Conservation (phyloP, 1,284 basidiomycete species). For the Leccinum pachyderme region DNA sequence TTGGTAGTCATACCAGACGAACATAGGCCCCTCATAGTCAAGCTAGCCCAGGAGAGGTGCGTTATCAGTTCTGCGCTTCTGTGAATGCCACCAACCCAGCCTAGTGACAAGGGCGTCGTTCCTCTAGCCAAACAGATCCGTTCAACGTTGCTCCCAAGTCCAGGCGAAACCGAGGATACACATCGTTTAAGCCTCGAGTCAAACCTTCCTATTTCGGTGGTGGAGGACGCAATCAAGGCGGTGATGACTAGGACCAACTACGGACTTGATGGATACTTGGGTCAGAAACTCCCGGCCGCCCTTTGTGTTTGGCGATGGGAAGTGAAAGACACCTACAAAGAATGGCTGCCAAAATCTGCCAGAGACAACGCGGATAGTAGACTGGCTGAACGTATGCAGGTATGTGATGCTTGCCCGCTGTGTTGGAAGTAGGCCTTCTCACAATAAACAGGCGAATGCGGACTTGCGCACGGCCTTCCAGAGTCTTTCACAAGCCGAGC, state of each 20-base stretch:
- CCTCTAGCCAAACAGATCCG: slow-evolving; percentile 66
- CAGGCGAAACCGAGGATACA: slow-evolving; percentile 52
- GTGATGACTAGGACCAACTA: slow-evolving; percentile 71
- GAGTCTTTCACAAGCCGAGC: slow-evolving; percentile 54
- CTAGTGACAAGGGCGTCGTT: slow-evolving; percentile 65
- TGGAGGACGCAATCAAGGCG: slow-evolving; percentile 62
- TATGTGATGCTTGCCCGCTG: slow-evolving; percentile 30
- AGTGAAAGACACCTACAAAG: slow-evolving; percentile 53
- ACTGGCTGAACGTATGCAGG: slow-evolving; percentile 64
- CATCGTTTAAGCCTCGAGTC: slow-evolving; percentile 23
- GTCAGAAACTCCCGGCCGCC: slow-evolving; percentile 53
- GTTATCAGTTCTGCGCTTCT: slow-evolving; percentile 13
- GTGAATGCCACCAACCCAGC: slow-evolving; percentile 10
- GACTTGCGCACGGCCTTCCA: slow-evolving; percentile 55
- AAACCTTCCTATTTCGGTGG: slow-evolving; percentile 45
- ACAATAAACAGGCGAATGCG: slow-evolving; percentile 52
- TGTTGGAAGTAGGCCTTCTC: slow-evolving; percentile 1
- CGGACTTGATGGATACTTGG: slow-evolving; percentile 55
- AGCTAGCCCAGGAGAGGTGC: slow-evolving; percentile 79
- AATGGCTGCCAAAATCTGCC: slow-evolving; percentile 70
- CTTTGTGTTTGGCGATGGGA: slow-evolving; percentile 90
- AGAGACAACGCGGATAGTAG: slow-evolving; percentile 66
- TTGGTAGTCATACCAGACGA: slow-evolving; percentile 61
- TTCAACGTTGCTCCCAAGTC: slow-evolving; percentile 54
- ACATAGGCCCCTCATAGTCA: slow-evolving; percentile 72